Evolutionary conservation across 2,329 filamentous ascomycete species (phyloP).

Genomic region (Colletotrichum eleusines): DNA sequence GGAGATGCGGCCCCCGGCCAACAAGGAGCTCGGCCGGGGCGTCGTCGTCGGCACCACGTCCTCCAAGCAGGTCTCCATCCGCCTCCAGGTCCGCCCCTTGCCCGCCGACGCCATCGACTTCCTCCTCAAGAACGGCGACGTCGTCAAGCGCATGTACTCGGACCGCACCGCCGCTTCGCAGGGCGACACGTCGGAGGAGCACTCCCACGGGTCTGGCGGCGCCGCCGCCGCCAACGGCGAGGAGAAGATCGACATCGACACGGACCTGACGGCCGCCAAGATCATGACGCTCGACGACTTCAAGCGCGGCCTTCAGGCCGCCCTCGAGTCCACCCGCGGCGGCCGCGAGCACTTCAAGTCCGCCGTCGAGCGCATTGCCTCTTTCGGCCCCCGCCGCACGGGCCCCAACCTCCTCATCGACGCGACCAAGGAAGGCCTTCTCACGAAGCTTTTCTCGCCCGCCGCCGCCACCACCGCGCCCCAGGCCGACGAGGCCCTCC

Average conservation of each 20-base stretch:
- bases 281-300: slow-evolving; percentile 81
- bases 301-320: slow-evolving; percentile 75
- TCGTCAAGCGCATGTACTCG: slow-evolving; percentile 83
- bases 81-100: slow-evolving; percentile 82
- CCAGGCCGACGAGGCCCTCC: slow-evolving; percentile 62
- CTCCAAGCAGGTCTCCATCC: slow-evolving; percentile 87
- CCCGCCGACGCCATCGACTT: slow-evolving; percentile 86
- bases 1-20: slow-evolving; percentile 91
- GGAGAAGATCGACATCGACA: slow-evolving; percentile 62
- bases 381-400: slow-evolving; percentile 86
- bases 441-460: slow-evolving; percentile 74
- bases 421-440: slow-evolving; percentile 77
- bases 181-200: slow-evolving; percentile 50
- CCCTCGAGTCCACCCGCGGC: slow-evolving; percentile 76
- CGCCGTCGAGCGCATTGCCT: slow-evolving; percentile 83
- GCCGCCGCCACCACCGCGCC: slow-evolving; percentile 47
- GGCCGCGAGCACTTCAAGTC: slow-evolving; percentile 82
- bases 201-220: neutral
- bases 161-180: slow-evolving; percentile 65
- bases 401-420: slow-evolving; percentile 94
- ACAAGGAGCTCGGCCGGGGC: slow-evolving; percentile 88
- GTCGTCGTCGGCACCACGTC: slow-evolving; percentile 80
- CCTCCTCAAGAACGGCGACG: slow-evolving; percentile 80
- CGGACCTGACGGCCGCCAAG: slow-evolving; percentile 67
- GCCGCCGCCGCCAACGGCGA: slow-evolving; percentile 46